These are phyloP conservation scores for Kodamaea restingae DNA, from an alignment of 805 yeast species.

Conservation along the genomic window DNA sequence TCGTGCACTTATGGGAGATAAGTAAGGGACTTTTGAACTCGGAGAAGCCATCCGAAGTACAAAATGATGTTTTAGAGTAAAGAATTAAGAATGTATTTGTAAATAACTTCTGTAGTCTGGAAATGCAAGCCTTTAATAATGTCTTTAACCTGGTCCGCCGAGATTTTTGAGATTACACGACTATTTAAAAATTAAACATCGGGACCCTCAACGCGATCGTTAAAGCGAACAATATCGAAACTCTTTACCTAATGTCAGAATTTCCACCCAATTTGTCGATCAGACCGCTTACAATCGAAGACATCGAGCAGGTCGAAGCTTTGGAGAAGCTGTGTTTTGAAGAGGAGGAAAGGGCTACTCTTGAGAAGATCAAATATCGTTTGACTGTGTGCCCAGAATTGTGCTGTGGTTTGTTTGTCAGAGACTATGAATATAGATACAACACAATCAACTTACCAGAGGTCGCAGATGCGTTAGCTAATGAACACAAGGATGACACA, in stretches of 20 bases:
- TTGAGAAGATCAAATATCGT: slow-evolving; percentile 63
- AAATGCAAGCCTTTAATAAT: no score
- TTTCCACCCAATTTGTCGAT: slow-evolving; percentile 45
- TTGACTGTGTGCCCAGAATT: slow-evolving; percentile 83
- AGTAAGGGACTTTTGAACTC: slow-evolving; percentile 25
- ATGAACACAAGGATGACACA: slow-evolving; percentile 18
- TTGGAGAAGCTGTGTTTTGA: slow-evolving; percentile 72
- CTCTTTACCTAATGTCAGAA: slow-evolving; percentile 31
- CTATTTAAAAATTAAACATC: background rate
- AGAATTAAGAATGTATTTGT: no score
- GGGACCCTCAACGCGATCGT: background rate
- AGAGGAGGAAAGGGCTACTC: slow-evolving; percentile 61
- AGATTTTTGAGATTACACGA: slow-evolving; percentile 1
- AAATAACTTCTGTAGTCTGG: no score
- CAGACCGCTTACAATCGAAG: slow-evolving; percentile 77
- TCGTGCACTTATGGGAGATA: slow-evolving; percentile 57
- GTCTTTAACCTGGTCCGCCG: no score
- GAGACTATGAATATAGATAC: slow-evolving; percentile 53
- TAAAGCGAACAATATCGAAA: background rate
- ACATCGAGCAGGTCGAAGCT: slow-evolving; percentile 54
- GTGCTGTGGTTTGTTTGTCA: slow-evolving; percentile 79
- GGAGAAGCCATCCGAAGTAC: slow-evolving; percentile 14
- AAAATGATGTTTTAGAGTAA: slow-evolving; percentile 25
- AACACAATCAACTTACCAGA: slow-evolving; percentile 40
- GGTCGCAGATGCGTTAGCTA: slow-evolving; percentile 32